A percentile compares a stretch with the other conserved stretches of the same genome.
These are phyloP conservation scores for Iberis pinnata DNA, from an alignment of 345 rosid species.

Conservation along the genomic window DNA sequence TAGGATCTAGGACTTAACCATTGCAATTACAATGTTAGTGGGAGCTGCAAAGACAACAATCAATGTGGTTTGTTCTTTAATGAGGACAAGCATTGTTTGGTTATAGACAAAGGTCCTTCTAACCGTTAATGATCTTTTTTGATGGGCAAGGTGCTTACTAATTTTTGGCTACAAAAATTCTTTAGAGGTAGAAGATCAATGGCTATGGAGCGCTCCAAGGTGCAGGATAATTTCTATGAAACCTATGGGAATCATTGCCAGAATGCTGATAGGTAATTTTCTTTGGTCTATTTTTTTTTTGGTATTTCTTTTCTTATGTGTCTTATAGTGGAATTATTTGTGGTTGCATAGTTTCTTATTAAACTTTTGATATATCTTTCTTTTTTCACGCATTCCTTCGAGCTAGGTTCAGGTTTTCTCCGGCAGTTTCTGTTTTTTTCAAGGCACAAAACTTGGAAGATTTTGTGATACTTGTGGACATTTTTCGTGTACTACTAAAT, in stretches of 20 bases:
- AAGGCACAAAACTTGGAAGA: constrained; percentile 51
- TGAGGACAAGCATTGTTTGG: constrained; percentile 3
- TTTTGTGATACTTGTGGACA: constrained; percentile 55
- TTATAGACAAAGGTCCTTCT: not conserved
- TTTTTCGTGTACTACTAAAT: constrained; percentile 50
- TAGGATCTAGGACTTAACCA: constrained; percentile 15
- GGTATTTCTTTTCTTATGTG: too few relatives aligned
- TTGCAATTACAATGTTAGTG: constrained; percentile 7
- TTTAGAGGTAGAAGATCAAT: constrained; percentile 80
- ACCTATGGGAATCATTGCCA: constrained; percentile 56
- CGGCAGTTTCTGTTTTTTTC: constrained; percentile 66
- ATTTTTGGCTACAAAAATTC: constrained; percentile 67
- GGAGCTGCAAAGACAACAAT: constrained; percentile 6
- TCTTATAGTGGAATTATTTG: too few relatives aligned
- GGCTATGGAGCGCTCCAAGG: constrained; percentile 55
- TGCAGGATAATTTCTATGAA: constrained; percentile 53
- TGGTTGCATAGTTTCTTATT: not conserved
- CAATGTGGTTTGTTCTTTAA: not conserved
- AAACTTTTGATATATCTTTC: not conserved
- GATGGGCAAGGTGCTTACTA: constrained; percentile 33
- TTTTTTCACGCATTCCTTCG: constrained; percentile 64
- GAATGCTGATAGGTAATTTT: constrained; percentile 66
- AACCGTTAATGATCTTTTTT: constrained; percentile 1
- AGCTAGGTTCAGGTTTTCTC: constrained; percentile 76
- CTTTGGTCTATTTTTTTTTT: not conserved